Base-by-base conservation (phyloP, 805 yeast species). In the Candida nanaspora region DNA sequence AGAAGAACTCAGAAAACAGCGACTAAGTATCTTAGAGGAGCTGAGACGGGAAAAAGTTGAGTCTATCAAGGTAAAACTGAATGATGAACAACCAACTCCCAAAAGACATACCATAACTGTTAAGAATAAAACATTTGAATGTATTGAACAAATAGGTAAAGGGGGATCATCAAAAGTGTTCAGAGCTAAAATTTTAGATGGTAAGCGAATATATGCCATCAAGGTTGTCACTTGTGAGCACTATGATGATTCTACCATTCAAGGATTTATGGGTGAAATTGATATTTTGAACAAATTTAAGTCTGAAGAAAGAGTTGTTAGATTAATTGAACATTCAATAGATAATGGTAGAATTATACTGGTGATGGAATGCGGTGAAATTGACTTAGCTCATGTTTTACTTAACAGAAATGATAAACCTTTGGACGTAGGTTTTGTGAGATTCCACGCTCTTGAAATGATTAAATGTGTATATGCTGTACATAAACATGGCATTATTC, bases 111-210 rank as follows among this genome's bases (percentile, higher is more conserved):
- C 22, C 6, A 33, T 33, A 5, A 6, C n/a, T 14, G 30, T 82
- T 1, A 85, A 87, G 56, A 78, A 74, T 2, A 70, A 69, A 27
- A 71, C 71, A 33, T 91, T 85, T 55, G 89, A 82, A 51, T 74
- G 82, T 42, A 62, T 85, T 22, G 96, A 87, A 53, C 65, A 85
- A 13, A 59, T 89, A 16, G 98, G 97, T 5, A 75, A 84, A 57
- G 98, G 97, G 21, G 98, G 97, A 0, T 75, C 96, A 0, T 88
- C 96, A 0, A 86, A 83, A 55, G 98, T 89, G 18, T 89, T 82
- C 65, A 84, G 82, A 56, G 93, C 82, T 1, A 82, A 74, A 49
- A 66, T 75, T 0, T 43, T 45, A 3, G 43, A 49, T 22, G 71
- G 70, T 37, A 78, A 77, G 45, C 76, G 73, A 48, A 61, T 75